Percentiles rank a stretch among this genome's conserved stretches.
These are phyloP conservation scores for Phlegmacium glaucopus DNA, from an alignment of 768 basidiomycete genomes.

Conservation along the genomic window DNA sequence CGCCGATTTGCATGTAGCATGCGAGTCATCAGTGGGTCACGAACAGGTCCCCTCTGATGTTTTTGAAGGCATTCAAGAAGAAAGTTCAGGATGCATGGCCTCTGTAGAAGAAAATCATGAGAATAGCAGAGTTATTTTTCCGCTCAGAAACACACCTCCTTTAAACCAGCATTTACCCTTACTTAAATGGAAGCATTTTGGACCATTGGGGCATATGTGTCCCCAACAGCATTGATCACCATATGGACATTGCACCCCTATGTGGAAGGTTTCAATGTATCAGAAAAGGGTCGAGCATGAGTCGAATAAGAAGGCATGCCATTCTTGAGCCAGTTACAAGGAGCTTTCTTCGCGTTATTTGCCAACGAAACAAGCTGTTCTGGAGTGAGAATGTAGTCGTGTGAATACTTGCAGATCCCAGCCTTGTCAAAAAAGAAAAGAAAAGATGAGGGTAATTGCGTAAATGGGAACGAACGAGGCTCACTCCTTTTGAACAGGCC, in stretches of 20 bases:
- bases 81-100: slow-evolving; percentile 40
- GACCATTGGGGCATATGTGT: slow-evolving; percentile 78
- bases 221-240: slow-evolving; percentile 81
- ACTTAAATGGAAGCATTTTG: slow-evolving; percentile 64
- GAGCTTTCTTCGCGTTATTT: slow-evolving; percentile 79
- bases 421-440: slow-evolving; percentile 27
- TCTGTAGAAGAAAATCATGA: slow-evolving; percentile 22
- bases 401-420: slow-evolving; percentile 77
- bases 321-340: slow-evolving; percentile 82
- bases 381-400: slow-evolving; percentile 68
- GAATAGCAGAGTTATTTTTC: too few species aligned
- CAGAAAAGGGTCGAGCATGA: neutral
- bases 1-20: too few species aligned
- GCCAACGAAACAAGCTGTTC: slow-evolving; percentile 73
- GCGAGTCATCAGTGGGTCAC: too few species aligned
- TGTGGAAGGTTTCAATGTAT: too few species aligned
- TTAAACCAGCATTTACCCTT: slow-evolving; percentile 91
- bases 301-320: slow-evolving; percentile 34
- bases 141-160: slow-evolving; percentile 43
- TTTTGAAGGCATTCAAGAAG: slow-evolving; percentile 7
- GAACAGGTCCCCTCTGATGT: slow-evolving; percentile 1
- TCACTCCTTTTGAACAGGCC: slow-evolving; percentile 76
- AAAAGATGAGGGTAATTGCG: neutral
- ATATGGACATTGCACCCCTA: slow-evolving; percentile 73
- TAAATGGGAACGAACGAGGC: slow-evolving; percentile 13